Percentiles rank a stretch among this genome's conserved stretches.
These are phyloP conservation scores for Monosporozyma aerobia DNA, from an alignment of 805 yeast genomes.

Conservation along the genomic window DNA sequence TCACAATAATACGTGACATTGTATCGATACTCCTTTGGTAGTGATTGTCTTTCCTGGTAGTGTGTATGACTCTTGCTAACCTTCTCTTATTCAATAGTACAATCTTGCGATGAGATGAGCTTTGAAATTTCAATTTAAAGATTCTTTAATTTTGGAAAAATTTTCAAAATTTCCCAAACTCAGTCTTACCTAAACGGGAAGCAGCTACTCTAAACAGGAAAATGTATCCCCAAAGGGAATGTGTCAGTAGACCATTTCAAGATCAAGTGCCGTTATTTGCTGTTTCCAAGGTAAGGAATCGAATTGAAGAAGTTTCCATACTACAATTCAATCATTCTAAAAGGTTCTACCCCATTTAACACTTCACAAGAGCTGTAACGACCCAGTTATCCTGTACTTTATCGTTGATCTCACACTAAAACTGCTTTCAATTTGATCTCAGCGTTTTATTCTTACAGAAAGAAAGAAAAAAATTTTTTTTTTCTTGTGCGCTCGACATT, in stretches of 20 bases:
- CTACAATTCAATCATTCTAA: too few relatives aligned
- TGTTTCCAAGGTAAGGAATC: not conserved
- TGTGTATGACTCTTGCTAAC: not conserved
- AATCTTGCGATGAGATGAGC: constrained; percentile 22
- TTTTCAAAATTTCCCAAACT: not conserved
- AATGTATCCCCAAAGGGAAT: not conserved
- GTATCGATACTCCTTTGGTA: too few relatives aligned
- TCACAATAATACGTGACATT: constrained; percentile 86
- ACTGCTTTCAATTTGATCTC: not conserved
- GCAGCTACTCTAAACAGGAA: not conserved
- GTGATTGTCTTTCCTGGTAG: not conserved
- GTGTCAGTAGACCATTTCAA: not conserved
- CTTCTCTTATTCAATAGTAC: not conserved
- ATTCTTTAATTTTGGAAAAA: not conserved
- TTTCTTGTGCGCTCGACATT: not conserved
- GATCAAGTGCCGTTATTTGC: not conserved
- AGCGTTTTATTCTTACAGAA: not conserved
- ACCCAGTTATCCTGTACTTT: too few relatives aligned
- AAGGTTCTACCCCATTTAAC: too few relatives aligned
- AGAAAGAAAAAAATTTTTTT: not conserved
- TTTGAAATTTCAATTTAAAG: constrained; percentile 8
- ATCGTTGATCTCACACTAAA: not conserved
- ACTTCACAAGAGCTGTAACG: too few relatives aligned
- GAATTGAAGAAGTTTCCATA: not conserved
- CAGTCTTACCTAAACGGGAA: not conserved